Evolutionary conservation across 208 protist genomes (phyloP).

Genomic region (Wallacemonas sp.): DNA sequence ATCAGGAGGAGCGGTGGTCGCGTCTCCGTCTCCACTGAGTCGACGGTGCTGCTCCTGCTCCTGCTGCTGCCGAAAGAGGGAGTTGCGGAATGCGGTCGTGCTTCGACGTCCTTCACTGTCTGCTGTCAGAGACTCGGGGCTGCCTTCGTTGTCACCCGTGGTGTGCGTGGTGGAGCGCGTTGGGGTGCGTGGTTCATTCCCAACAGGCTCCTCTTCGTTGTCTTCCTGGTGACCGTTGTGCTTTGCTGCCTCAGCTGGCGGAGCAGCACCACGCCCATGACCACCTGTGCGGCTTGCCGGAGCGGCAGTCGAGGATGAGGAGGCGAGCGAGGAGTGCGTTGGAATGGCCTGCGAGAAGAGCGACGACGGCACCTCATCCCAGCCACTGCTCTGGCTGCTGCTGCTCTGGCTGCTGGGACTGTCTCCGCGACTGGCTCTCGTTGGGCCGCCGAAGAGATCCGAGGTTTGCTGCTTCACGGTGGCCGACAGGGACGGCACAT

Average conservation of each 20-base stretch:
- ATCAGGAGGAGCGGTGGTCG: background rate
- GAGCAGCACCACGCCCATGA: too few species aligned
- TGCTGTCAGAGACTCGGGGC: conserved; percentile 31
- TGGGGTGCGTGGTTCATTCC: too few species aligned
- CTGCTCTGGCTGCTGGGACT: background rate
- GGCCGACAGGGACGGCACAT: background rate
- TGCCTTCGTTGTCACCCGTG: conserved; percentile 2
- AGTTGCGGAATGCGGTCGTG: conserved; percentile 9
- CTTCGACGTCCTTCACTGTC: conserved; percentile 33
- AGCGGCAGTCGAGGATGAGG: background rate
- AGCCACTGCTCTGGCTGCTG: conserved; percentile 1
- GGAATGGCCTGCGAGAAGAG: conserved; percentile 5
- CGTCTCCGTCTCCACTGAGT: background rate
- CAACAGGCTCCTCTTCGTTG: background rate
- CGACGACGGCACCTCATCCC: conserved; percentile 9
- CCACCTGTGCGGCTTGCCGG: too few species aligned
- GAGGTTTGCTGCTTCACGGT: background rate
- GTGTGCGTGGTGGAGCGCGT: too few species aligned
- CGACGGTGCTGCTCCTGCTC: background rate
- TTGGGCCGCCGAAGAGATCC: background rate
- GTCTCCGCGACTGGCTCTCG: background rate
- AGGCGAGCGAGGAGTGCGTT: background rate
- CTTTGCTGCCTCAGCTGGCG: too few species aligned
- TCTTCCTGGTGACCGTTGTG: background rate
- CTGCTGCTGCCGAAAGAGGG: conserved; percentile 15